These are phyloP conservation scores for Knoxia roxburghii DNA, from an alignment of 257 asterid genomes.

Conservation along the genomic window DNA sequence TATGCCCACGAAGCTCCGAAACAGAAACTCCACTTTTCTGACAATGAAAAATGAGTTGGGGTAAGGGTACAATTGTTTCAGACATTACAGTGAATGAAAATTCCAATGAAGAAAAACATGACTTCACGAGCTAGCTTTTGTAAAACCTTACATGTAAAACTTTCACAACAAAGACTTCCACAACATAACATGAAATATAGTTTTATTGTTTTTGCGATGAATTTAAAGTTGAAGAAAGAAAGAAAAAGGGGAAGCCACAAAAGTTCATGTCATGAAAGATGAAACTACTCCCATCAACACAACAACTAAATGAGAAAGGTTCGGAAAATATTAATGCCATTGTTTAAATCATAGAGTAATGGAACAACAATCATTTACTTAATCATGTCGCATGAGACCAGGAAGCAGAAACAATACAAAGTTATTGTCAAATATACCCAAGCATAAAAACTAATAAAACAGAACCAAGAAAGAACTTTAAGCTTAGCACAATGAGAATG, in stretches of 20 bases:
- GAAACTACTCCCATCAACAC: neutral
- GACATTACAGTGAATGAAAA: neutral
- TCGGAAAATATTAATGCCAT: neutral
- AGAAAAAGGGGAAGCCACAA: neutral
- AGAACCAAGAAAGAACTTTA: too few species aligned
- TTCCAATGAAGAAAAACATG: too few species aligned
- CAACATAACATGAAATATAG: neutral
- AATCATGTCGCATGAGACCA: neutral
- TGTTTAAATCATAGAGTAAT: neutral
- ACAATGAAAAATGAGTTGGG: conserved; percentile 9
- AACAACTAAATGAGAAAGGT: neutral
- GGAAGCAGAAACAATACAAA: neutral
- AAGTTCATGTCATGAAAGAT: neutral
- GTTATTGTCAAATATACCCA: neutral
- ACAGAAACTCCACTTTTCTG: conserved; percentile 82
- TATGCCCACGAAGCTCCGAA: conserved; percentile 59
- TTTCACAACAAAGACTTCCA: neutral
- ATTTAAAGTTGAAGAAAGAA: neutral
- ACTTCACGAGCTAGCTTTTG: neutral
- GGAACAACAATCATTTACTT: neutral
- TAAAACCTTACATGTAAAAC: neutral
- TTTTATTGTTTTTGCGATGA: neutral
- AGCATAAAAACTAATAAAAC: neutral
- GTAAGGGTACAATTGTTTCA: neutral
- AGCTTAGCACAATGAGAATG: neutral